A percentile compares a stretch with the other conserved stretches of the same genome.
phyloP scores from a whole-genome alignment of 2,329 filamentous ascomycete genomes.

The Massarina eburnea region DNA sequence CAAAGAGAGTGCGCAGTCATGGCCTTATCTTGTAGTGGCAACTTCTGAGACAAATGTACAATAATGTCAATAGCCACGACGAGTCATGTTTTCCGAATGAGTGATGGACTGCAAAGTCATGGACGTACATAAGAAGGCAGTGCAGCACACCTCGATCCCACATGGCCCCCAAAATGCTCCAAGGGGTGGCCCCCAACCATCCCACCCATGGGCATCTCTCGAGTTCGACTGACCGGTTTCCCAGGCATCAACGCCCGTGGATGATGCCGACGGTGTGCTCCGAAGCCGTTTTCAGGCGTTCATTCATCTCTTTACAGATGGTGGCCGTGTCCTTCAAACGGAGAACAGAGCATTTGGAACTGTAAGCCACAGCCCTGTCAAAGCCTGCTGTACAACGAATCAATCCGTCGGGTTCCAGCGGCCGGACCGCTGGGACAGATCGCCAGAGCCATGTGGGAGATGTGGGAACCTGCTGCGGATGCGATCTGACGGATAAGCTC shows the following conservation, averaged over 20 bases:
- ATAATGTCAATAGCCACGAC: background rate
- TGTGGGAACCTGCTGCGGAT: background rate
- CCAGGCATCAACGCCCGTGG: background rate
- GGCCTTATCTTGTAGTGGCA: background rate
- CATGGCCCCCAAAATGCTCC: background rate
- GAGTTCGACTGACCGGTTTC: background rate
- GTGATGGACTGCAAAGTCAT: background rate
- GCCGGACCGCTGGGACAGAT: background rate
- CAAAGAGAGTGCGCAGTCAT: background rate
- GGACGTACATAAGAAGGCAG: background rate
- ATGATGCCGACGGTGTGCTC: background rate
- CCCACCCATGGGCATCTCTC: background rate
- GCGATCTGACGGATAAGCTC: background rate
- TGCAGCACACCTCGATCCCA: background rate
- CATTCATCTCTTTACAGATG: background rate
- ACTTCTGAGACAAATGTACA: background rate
- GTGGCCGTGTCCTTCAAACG: no score
- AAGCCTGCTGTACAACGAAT: background rate
- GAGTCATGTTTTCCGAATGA: background rate
- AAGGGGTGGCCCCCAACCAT: background rate
- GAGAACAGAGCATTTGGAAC: background rate
- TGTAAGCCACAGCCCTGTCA: background rate
- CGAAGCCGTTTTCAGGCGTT: background rate
- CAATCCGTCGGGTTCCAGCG: background rate
- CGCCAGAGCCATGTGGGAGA: background rate